Base-by-base conservation (phyloP, 23 red algal genomes). In the Gracilaria domingensis region DNA sequence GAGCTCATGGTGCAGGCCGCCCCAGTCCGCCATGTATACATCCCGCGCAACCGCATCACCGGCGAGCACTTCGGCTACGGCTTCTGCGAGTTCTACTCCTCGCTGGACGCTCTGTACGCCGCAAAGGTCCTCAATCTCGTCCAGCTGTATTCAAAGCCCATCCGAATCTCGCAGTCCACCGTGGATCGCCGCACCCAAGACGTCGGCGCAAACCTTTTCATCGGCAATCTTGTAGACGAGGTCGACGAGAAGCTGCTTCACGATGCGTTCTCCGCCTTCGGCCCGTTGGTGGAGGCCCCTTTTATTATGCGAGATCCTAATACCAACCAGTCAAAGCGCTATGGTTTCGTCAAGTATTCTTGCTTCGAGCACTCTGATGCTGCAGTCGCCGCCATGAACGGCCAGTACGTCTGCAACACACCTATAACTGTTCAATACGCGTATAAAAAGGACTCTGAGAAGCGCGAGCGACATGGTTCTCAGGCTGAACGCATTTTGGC, bases 401-500 rank as follows among this genome's bases (percentile, higher is more conserved):
- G 95, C 2, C 91, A 95, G 44, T 98, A 88, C 26, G 64, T 98
- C 12, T 86, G 79, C n/a, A 94, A 93, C 62, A 82, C 70, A 5
- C 92, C 91, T 42, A 64, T 98, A 12, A 84, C 79, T 54, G 95
- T 98, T 40, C 95, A 98, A 82, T 98, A 98, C 71, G 95, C 95
- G 12, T 90, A 71, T 18, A 98, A 98, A 56, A 98, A 94, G 92
- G 95, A 93, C 42, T 83, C 83, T 12, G 79, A 83, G 20, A 54
- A 50, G 20, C 79, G 83, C 18, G 91, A 98, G 47, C 69, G 95
- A 50, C 95, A 98, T 56, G 95, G 95, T 30, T 94, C 89, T 42
- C 44, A 93, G 12, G 95, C 95, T 20, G 95, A 98, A 76, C 66
- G 95, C 33, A 78, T 89, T 75, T 66, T 98, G 25, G 95, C 95